Percentiles rank a stretch among this genome's conserved stretches.
Conservation (phyloP, 179 eudicot species). For the Pouteria campechiana region DNA sequence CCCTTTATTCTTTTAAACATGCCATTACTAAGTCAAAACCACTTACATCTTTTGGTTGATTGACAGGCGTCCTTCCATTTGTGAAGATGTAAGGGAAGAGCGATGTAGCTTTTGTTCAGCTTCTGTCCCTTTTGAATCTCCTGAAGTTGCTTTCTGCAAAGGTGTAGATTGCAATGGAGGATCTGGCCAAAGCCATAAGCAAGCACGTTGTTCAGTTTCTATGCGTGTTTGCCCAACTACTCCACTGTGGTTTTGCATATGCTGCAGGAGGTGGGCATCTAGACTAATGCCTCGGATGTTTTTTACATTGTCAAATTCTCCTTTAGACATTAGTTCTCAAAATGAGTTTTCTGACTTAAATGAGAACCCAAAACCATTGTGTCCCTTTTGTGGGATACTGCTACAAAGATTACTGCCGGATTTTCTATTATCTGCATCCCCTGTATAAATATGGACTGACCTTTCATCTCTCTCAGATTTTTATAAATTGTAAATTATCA, state of each 20-base stretch:
- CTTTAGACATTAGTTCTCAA: slow-evolving; percentile 19
- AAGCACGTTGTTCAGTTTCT: slow-evolving; percentile 54
- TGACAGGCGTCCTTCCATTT: slow-evolving; percentile 20
- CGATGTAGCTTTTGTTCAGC: slow-evolving; percentile 65
- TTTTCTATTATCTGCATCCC: slow-evolving; percentile 53
- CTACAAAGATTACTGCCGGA: slow-evolving; percentile 70
- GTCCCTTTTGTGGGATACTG: slow-evolving; percentile 90
- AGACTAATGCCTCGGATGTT: slow-evolving; percentile 43
- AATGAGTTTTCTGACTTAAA: slow-evolving; percentile 5
- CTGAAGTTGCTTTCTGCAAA: slow-evolving; percentile 55
- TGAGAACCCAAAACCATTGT: slow-evolving; percentile 31
- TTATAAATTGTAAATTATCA: too few relatives aligned
- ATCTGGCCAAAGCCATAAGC: slow-evolving; percentile 41
- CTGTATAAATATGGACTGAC: slow-evolving; percentile 26
- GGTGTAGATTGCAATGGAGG: slow-evolving; percentile 17
- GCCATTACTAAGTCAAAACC: too few relatives aligned
- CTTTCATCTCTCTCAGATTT: too few relatives aligned
- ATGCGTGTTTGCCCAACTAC: slow-evolving; percentile 63
- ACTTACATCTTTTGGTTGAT: neutral
- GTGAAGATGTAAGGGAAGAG: slow-evolving; percentile 37
- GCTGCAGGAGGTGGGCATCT: slow-evolving; percentile 55
- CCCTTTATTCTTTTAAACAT: neutral
- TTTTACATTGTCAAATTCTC: slow-evolving; percentile 34
- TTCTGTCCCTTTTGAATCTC: slow-evolving; percentile 57
- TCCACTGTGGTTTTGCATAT: slow-evolving; percentile 66